Evolutionary conservation across 805 yeast genomes (phyloP).

Genomic region (Zygoascus flipseniorum): DNA sequence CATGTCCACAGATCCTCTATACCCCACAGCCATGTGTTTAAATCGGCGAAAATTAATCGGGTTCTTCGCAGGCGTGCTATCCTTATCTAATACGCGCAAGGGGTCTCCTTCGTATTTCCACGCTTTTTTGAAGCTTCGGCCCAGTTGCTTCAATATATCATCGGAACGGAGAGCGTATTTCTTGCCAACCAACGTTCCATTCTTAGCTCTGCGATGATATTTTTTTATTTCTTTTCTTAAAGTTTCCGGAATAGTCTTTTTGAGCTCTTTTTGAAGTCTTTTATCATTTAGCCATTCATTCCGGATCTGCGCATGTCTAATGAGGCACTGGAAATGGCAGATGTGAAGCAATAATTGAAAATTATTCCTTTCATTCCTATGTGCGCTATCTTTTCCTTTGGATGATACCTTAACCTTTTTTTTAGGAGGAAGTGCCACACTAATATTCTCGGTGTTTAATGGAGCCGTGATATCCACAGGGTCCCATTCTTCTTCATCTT

Average conservation of each 20-base stretch:
- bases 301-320: neutral
- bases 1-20: neutral
- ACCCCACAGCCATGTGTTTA: neutral
- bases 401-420: neutral
- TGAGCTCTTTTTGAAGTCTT: neutral
- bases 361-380: neutral
- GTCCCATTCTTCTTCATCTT: neutral
- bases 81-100: neutral
- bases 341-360: neutral
- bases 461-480: neutral
- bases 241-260: neutral
- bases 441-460: neutral
- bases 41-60: neutral
- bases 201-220: neutral
- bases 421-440: neutral
- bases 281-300: neutral
- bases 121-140: neutral
- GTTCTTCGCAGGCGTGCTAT: neutral
- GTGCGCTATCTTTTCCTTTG: neutral
- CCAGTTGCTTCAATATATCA: neutral
- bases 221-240: neutral
- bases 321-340: constrained; percentile 1
- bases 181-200: neutral
- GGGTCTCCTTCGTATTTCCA: neutral
- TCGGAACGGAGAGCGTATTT: neutral